Conservation (phyloP, 495 filamentous ascomycete species). For the Lindgomyces ingoldianus region DNA sequence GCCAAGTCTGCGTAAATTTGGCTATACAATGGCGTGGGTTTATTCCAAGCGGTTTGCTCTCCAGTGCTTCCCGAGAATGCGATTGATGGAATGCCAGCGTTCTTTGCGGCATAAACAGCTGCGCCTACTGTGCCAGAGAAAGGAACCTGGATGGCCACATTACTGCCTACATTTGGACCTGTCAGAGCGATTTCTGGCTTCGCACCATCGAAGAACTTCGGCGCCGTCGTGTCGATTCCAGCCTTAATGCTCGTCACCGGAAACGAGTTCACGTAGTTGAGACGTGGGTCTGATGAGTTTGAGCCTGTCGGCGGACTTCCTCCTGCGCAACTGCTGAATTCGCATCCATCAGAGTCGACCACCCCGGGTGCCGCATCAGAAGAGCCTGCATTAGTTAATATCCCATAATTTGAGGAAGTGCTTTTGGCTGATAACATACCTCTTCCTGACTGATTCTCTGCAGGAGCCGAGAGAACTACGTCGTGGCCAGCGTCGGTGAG, state of each 20-base stretch:
- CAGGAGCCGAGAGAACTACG: slow-evolving; percentile 63
- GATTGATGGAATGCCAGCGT: slow-evolving; percentile 59
- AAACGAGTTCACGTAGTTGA: slow-evolving; percentile 72
- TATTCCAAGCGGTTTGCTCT: slow-evolving; percentile 56
- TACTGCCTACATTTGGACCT: slow-evolving; percentile 65
- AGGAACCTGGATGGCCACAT: slow-evolving; percentile 55
- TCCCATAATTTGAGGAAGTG: neutral
- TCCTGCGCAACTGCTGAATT: slow-evolving; percentile 52
- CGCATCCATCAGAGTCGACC: slow-evolving; percentile 21
- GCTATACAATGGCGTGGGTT: slow-evolving; percentile 52
- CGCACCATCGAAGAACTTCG: slow-evolving; percentile 53
- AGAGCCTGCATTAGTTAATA: slow-evolving; percentile 49
- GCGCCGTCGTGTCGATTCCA: slow-evolving; percentile 59
- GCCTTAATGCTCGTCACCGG: slow-evolving; percentile 65
- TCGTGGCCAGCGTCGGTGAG: slow-evolving; percentile 57
- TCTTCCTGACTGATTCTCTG: slow-evolving; percentile 64
- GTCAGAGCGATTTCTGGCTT: slow-evolving; percentile 60
- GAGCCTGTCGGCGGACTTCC: slow-evolving; percentile 56
- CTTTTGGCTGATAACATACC: slow-evolving; percentile 47
- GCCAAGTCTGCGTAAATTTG: slow-evolving; percentile 63
- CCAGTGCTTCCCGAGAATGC: slow-evolving; percentile 61
- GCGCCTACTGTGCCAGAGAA: slow-evolving; percentile 67
- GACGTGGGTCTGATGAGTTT: slow-evolving; percentile 57
- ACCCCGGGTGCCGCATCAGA: slow-evolving; percentile 50
- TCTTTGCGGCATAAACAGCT: slow-evolving; percentile 57